A percentile compares a stretch with the other conserved stretches of the same genome.
These are phyloP conservation scores for Tylopilus sp. DNA, from an alignment of 768 basidiomycete genomes.

Conservation along the genomic window DNA sequence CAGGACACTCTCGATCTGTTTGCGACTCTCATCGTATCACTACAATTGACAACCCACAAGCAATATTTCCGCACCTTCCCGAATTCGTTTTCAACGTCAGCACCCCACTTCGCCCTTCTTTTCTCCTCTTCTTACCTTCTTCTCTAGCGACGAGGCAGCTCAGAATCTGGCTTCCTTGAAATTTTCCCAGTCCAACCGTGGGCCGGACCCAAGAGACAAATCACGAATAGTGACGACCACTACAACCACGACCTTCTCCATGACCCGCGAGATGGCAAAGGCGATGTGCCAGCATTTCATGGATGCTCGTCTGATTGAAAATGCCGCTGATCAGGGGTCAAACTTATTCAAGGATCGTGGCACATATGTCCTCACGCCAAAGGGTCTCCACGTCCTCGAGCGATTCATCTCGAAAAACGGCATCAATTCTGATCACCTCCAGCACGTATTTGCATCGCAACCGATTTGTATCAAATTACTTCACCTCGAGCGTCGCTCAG, in stretches of 20 bases:
- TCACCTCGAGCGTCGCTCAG: slow-evolving; percentile 88
- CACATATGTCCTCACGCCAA: slow-evolving; percentile 92
- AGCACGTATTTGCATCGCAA: slow-evolving; percentile 84
- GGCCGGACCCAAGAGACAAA: slow-evolving; percentile 97
- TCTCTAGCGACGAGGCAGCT: slow-evolving; percentile 87
- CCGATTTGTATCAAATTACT: slow-evolving; percentile 97
- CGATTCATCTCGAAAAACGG: slow-evolving; percentile 99
- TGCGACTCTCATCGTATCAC: slow-evolving; percentile 92
- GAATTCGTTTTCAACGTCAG: slow-evolving; percentile 95
- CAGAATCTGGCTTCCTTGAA: slow-evolving; percentile 92
- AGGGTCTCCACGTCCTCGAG: slow-evolving; percentile 97
- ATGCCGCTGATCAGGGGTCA: slow-evolving; percentile 85
- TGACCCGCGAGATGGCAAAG: slow-evolving; percentile 99
- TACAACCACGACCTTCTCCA: slow-evolving; percentile 98
- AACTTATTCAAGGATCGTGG: slow-evolving; percentile 97
- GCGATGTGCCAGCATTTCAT: slow-evolving; percentile 99
- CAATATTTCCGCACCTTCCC: slow-evolving; percentile 95
- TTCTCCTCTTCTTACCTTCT: slow-evolving; percentile 4
- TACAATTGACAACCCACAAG: slow-evolving; percentile 84
- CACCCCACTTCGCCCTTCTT: slow-evolving; percentile 14
- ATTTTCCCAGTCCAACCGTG: slow-evolving; percentile 98
- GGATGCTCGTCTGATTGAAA: slow-evolving; percentile 97
- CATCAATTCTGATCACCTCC: slow-evolving; percentile 90
- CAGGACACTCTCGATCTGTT: slow-evolving; percentile 99
- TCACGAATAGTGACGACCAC: slow-evolving; percentile 98